Conservation (phyloP, 805 yeast species). For the Monosporozyma siamensis region DNA sequence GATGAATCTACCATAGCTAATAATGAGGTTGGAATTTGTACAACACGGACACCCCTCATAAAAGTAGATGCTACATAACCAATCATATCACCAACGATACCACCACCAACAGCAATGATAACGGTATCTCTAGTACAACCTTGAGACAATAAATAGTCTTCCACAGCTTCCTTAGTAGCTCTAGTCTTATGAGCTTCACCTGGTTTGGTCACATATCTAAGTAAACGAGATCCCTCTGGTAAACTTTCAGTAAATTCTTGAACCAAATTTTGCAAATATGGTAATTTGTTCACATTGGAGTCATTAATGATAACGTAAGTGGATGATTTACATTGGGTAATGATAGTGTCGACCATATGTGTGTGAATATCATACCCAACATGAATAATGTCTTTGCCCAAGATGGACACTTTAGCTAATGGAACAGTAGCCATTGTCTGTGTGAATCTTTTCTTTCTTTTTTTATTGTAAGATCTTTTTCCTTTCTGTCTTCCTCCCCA, state of each 20-base stretch:
- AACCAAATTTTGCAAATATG: slow-evolving; percentile 44
- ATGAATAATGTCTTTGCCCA: slow-evolving; percentile 78
- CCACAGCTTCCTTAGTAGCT: slow-evolving; percentile 83
- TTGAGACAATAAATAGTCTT: slow-evolving; percentile 69
- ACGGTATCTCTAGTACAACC: slow-evolving; percentile 97
- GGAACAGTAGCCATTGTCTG: slow-evolving; percentile 11
- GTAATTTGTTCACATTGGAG: slow-evolving; percentile 60
- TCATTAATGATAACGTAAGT: slow-evolving; percentile 91
- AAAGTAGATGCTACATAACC: slow-evolving; percentile 99
- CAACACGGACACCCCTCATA: slow-evolving; percentile 93
- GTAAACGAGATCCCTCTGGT: slow-evolving; percentile 50
- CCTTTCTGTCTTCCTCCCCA: too few species aligned
- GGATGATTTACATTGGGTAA: slow-evolving; percentile 60
- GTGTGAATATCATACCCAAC: slow-evolving; percentile 76
- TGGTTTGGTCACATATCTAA: slow-evolving; percentile 72
- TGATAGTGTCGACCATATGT: slow-evolving; percentile 62
- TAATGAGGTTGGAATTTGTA: slow-evolving; percentile 89
- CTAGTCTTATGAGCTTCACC: slow-evolving; percentile 90
- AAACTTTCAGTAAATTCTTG: slow-evolving; percentile 36
- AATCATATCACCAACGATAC: slow-evolving; percentile 97
- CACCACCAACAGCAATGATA: slow-evolving; percentile 92
- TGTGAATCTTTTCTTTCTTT: not conserved
- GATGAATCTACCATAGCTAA: slow-evolving; percentile 97
- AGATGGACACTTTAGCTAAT: slow-evolving; percentile 52
- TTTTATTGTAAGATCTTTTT: too few species aligned